A percentile compares a stretch with the other conserved stretches of the same genome.
These are phyloP conservation scores for Debaryomyces singareniensis DNA, from an alignment of 1,139 yeast species.

Conservation along the genomic window DNA sequence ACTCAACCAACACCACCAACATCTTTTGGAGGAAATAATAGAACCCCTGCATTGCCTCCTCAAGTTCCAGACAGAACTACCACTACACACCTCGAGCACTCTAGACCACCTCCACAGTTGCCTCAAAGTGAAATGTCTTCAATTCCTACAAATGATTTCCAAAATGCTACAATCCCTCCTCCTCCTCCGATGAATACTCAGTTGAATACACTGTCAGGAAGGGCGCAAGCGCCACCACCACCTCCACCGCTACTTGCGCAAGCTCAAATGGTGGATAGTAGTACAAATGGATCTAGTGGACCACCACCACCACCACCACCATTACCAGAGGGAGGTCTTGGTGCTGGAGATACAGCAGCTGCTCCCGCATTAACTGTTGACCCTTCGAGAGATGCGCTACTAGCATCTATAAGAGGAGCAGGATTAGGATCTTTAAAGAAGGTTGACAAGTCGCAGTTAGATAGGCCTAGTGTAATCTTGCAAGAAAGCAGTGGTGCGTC, in stretches of 20 bases:
- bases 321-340: conserved; percentile 23
- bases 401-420: conserved; percentile 81
- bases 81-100: conserved; percentile 10
- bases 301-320: conserved; percentile 30
- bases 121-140: conserved; percentile 1
- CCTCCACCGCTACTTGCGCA: conserved; percentile 23
- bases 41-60: too few relatives aligned
- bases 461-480: conserved; percentile 64
- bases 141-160: conserved; percentile 4
- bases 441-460: conserved; percentile 79
- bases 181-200: too few relatives aligned
- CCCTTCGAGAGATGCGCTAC: conserved; percentile 69
- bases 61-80: too few relatives aligned
- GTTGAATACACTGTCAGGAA: too few relatives aligned
- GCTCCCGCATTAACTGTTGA: conserved; percentile 33
- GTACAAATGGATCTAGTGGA: neutral
- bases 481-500: conserved; percentile 68
- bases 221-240: conserved; percentile 18
- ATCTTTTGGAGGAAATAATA: too few relatives aligned
- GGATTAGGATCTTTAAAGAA: conserved; percentile 54
- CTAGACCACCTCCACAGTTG: conserved; percentile 10
- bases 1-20: too few relatives aligned
- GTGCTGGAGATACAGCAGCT: conserved; percentile 13
- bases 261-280: conserved; percentile 23
- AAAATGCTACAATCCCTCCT: too few relatives aligned